Percentiles rank a stretch among this genome's conserved stretches.
These are phyloP conservation scores for Chloranthus sessilifolius DNA, from an alignment of 164 flowering plant species.

Conservation along the genomic window DNA sequence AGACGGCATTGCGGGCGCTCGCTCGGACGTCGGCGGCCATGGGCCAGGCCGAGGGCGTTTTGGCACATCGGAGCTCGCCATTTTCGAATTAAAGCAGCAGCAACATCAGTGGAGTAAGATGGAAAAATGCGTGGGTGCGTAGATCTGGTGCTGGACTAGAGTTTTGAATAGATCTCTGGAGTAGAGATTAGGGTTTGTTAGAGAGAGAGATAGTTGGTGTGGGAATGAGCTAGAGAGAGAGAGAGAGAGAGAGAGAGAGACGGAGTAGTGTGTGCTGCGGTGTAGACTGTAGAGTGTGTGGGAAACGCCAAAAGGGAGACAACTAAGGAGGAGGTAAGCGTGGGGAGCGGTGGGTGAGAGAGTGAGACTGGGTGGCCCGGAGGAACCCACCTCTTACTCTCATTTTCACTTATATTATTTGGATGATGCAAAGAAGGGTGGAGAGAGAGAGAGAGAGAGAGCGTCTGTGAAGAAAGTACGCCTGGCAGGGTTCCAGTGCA, in stretches of 20 bases:
- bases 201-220: neutral
- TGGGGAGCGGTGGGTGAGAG: neutral
- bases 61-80: slow-evolving; percentile 65
- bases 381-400: too few relatives aligned
- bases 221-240: neutral
- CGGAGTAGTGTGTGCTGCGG: too few relatives aligned
- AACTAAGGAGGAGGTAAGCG: neutral
- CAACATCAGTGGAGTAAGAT: slow-evolving; percentile 4
- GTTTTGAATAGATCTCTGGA: slow-evolving; percentile 1
- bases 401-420: neutral
- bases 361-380: neutral
- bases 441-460: neutral
- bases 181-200: slow-evolving; percentile 9
- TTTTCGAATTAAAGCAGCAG: slow-evolving; percentile 14
- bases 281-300: too few relatives aligned
- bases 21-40: slow-evolving; percentile 44
- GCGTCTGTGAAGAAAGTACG: too few relatives aligned
- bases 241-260: slow-evolving; percentile 2
- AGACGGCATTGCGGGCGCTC: slow-evolving; percentile 30
- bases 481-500: too few relatives aligned
- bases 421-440: slow-evolving; percentile 6
- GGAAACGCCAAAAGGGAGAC: slow-evolving; percentile 3
- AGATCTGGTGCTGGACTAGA: slow-evolving; percentile 4
- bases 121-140: neutral
- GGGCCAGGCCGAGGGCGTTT: slow-evolving; percentile 66